These are phyloP conservation scores for Diaporthe citri DNA, from an alignment of 2,329 filamentous ascomycete species.

Conservation along the genomic window DNA sequence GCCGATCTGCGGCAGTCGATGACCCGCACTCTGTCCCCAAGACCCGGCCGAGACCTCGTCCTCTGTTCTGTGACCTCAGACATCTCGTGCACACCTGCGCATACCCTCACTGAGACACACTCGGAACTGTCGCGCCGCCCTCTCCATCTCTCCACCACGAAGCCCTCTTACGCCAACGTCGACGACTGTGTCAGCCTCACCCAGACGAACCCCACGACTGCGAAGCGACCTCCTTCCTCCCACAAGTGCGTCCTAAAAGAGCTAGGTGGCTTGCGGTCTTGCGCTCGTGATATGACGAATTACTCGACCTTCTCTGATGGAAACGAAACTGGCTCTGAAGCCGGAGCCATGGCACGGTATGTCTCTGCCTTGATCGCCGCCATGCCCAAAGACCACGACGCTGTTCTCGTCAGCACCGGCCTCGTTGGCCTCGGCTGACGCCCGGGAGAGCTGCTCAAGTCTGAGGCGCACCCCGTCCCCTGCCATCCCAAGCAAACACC, in stretches of 20 bases:
- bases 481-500: background rate
- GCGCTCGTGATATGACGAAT: conserved; percentile 61
- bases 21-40: conserved; percentile 3
- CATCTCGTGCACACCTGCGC: background rate
- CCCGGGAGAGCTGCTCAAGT: too few species aligned
- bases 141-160: background rate
- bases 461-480: background rate
- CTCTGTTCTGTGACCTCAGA: background rate
- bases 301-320: conserved; percentile 67
- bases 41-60: background rate
- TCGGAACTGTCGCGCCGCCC: background rate
- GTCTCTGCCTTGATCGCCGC: conserved; percentile 21
- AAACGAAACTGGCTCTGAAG: conserved; percentile 53
- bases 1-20: conserved; percentile 30
- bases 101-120: background rate
- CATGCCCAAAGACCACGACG: background rate
- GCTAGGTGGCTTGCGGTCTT: conserved; percentile 9
- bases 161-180: background rate
- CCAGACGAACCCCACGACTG: background rate
- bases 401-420: background rate
- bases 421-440: background rate
- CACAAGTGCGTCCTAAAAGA: conserved; percentile 3
- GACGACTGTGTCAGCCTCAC: background rate
- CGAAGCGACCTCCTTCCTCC: background rate
- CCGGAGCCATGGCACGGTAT: conserved; percentile 65